Evolutionary conservation across 352 stramenopile species (phyloP).

Genomic region (Pythium aphanidermatum): DNA sequence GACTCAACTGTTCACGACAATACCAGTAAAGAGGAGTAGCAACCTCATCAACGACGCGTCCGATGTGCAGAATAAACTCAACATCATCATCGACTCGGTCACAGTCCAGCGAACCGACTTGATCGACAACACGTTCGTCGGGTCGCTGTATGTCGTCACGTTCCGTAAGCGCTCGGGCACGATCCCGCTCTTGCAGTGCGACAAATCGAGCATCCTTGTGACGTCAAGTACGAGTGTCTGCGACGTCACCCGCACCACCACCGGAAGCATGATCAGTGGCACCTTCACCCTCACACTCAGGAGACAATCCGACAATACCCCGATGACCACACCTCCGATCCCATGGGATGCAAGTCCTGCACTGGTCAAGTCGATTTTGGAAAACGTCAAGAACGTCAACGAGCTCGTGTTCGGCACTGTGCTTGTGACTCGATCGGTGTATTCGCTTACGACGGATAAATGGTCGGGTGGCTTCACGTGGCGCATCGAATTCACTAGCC

Average conservation of each 20-base stretch:
- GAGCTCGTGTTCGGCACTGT: slow-evolving; percentile 87
- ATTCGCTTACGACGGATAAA: slow-evolving; percentile 67
- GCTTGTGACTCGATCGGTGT: slow-evolving; percentile 74
- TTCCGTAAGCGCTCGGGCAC: slow-evolving; percentile 57
- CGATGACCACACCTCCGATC: slow-evolving; percentile 29
- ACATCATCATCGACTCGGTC: slow-evolving; percentile 47
- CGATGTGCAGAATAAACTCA: slow-evolving; percentile 39
- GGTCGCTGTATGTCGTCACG: slow-evolving; percentile 53
- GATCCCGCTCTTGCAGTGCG: slow-evolving; percentile 47
- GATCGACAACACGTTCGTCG: slow-evolving; percentile 46
- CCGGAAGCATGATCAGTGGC: slow-evolving; percentile 64
- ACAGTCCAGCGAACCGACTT: slow-evolving; percentile 27
- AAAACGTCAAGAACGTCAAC: slow-evolving; percentile 23
- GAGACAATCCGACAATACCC: slow-evolving; percentile 25
- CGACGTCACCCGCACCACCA: slow-evolving; percentile 27
- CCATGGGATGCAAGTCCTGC: slow-evolving; percentile 76
- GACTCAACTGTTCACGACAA: slow-evolving; percentile 26
- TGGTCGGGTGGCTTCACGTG: slow-evolving; percentile 94
- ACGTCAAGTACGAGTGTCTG: slow-evolving; percentile 26
- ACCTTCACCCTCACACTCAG: slow-evolving; percentile 52
- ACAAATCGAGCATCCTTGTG: slow-evolving; percentile 20
- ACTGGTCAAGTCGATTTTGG: slow-evolving; percentile 42
- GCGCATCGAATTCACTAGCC: slow-evolving; percentile 89
- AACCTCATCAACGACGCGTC: slow-evolving; percentile 28
- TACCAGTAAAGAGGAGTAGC: slow-evolving; percentile 42